Conservation (phyloP, 305 asterid genomes). For the Fraxinus greggii region DNA sequence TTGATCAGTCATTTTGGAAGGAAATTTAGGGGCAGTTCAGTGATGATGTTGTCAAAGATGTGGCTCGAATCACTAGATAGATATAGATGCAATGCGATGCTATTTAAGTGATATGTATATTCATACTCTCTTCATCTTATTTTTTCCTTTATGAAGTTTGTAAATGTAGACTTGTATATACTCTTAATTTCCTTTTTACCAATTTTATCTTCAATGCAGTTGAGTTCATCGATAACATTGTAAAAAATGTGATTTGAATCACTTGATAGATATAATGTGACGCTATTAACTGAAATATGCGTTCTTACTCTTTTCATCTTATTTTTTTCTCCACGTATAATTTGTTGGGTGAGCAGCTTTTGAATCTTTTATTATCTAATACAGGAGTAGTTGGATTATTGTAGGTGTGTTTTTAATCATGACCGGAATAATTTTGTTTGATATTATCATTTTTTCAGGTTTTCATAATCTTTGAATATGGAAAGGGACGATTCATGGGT, state of each 20-base stretch:
- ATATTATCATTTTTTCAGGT: conserved; percentile 25
- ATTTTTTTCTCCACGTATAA: too few species aligned
- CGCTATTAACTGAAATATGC: neutral
- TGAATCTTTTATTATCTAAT: neutral
- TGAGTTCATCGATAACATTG: neutral
- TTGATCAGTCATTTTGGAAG: neutral
- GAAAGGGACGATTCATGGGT: conserved; percentile 83
- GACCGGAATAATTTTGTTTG: neutral
- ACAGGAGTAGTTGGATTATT: neutral
- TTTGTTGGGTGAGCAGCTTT: neutral
- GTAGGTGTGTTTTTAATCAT: neutral
- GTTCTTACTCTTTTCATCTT: neutral
- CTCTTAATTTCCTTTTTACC: neutral
- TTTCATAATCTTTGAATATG: conserved; percentile 42
- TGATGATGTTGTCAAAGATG: neutral
- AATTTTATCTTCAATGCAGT: neutral
- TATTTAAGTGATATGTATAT: neutral
- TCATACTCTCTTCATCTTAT: neutral
- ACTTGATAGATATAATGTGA: neutral
- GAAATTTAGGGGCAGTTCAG: neutral
- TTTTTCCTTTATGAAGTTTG: neutral
- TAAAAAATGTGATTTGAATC: neutral
- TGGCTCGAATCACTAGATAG: neutral
- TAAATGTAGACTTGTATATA: neutral
- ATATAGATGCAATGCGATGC: neutral